Conservation (phyloP, 768 basidiomycete species). For the Boletus insuetus region DNA sequence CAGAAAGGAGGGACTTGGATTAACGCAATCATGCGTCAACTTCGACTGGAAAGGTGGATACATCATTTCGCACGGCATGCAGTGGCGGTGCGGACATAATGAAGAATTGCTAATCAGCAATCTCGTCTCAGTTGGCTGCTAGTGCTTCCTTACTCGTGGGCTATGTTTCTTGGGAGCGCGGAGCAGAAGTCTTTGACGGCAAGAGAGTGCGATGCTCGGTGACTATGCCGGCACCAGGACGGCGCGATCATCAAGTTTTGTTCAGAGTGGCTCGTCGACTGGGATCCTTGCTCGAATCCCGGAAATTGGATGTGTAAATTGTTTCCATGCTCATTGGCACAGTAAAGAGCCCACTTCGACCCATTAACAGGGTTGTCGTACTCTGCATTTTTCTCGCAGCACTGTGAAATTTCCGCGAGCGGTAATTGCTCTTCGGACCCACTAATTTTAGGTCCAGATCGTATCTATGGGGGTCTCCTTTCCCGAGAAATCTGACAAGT, state of each 20-base stretch:
- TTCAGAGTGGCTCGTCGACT: conserved; percentile 11
- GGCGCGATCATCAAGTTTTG: conserved; percentile 1
- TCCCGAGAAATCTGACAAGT: conserved; percentile 17
- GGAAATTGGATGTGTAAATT: conserved; percentile 25
- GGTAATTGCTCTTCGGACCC: conserved; percentile 27
- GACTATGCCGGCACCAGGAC: neutral
- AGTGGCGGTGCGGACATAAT: conserved; percentile 29
- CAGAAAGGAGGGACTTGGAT: conserved; percentile 15
- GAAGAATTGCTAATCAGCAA: conserved; percentile 23
- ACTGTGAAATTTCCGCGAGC: conserved; percentile 27
- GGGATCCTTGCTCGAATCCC: conserved; percentile 18
- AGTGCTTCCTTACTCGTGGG: conserved; percentile 25
- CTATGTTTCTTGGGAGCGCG: conserved; percentile 26
- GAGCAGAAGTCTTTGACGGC: conserved; percentile 16
- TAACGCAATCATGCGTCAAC: conserved; percentile 21
- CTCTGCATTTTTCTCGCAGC: conserved; percentile 26
- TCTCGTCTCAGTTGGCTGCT: conserved; percentile 29
- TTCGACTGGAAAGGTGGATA: conserved; percentile 13
- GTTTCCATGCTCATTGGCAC: conserved; percentile 8
- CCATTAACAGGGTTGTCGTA: conserved; percentile 12
- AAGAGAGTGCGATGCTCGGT: conserved; percentile 20
- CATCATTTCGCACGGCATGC: conserved; percentile 25
- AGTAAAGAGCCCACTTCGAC: conserved; percentile 1
- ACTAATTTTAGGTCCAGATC: conserved; percentile 28
- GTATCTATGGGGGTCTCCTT: conserved; percentile 21